phyloP scores from a whole-genome alignment of 257 asterid genomes.

The Ilex asprella region DNA sequence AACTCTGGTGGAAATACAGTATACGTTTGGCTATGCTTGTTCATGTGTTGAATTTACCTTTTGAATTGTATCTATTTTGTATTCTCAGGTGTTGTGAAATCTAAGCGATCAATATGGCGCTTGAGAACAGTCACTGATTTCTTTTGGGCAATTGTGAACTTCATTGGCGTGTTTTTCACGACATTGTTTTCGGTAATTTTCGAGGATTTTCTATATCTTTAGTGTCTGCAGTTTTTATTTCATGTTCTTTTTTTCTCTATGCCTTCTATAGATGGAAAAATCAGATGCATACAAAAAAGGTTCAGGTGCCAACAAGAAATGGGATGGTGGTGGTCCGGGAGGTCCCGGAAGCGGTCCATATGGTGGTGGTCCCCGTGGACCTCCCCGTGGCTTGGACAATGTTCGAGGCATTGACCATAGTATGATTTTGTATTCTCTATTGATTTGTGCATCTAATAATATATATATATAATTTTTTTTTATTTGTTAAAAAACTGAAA shows the following conservation, averaged over 20 bases:
- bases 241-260: conserved; percentile 6
- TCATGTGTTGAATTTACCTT: too few species aligned
- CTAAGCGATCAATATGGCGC: conserved; percentile 83
- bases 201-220: not conserved
- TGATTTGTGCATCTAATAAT: not conserved
- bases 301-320: conserved; percentile 84
- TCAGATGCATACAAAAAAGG: conserved; percentile 76
- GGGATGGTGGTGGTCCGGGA: conserved; percentile 95
- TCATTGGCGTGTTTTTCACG: conserved; percentile 59
- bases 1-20: too few species aligned
- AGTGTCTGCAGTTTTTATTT: too few species aligned
- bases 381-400: conserved; percentile 79
- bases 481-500: not conserved
- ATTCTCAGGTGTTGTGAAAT: conserved; percentile 71
- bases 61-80: not conserved
- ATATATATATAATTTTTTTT: not conserved
- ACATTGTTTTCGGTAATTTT: conserved; percentile 89
- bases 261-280: conserved; percentile 68
- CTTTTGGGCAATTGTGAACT: conserved; percentile 68
- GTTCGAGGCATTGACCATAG: conserved; percentile 92
- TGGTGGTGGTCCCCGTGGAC: conserved; percentile 93
- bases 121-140: conserved; percentile 71
- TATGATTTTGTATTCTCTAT: conserved; percentile 28
- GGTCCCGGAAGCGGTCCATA: conserved; percentile 89
- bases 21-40: too few species aligned